Percentiles rank a stretch among this genome's conserved stretches.
Conservation (phyloP, 176 grass and related monocot species). For the maize (Zea mays) region DNA sequence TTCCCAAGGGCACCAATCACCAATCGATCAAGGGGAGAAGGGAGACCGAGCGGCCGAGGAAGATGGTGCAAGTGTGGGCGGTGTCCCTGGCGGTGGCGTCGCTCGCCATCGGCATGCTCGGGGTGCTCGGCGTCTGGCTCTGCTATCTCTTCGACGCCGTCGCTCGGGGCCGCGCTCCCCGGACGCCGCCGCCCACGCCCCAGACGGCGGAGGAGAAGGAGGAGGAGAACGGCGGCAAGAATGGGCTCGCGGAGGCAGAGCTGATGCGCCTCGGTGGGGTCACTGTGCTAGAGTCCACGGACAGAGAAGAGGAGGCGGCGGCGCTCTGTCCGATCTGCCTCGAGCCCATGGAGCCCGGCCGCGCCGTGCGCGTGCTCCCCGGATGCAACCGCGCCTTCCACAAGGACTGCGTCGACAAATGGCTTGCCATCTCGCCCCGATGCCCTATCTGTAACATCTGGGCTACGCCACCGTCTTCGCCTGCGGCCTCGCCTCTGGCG, state of each 20-base stretch:
- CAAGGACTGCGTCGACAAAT: conserved; percentile 58
- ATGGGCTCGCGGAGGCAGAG: conserved; percentile 51
- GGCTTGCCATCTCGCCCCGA: conserved; percentile 51
- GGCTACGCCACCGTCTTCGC: conserved; percentile 26
- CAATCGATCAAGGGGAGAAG: no score
- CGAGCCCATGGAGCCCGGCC: conserved; percentile 46
- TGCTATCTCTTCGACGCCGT: conserved; percentile 57
- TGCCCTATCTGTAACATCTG: conserved; percentile 53
- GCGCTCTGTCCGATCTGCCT: conserved; percentile 61
- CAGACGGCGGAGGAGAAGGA: background rate
- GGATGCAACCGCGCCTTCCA: conserved; percentile 65
- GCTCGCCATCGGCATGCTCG: conserved; percentile 57
- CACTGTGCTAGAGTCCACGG: background rate
- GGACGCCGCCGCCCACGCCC: conserved; percentile 19
- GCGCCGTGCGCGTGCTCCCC: conserved; percentile 55
- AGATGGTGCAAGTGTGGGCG: conserved; percentile 54
- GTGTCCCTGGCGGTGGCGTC: conserved; percentile 49
- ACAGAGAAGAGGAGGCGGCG: conserved; percentile 27
- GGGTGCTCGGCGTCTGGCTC: conserved; percentile 55
- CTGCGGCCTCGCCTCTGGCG: background rate
- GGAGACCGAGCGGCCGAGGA: background rate
- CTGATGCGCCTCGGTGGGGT: conserved; percentile 38
- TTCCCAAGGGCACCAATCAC: no score
- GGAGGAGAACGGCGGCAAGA: conserved; percentile 23
- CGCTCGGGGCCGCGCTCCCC: conserved; percentile 28